Evolutionary conservation across 805 yeast genomes (phyloP).

Genomic region (Wickerhamomyces subpelliculosus): DNA sequence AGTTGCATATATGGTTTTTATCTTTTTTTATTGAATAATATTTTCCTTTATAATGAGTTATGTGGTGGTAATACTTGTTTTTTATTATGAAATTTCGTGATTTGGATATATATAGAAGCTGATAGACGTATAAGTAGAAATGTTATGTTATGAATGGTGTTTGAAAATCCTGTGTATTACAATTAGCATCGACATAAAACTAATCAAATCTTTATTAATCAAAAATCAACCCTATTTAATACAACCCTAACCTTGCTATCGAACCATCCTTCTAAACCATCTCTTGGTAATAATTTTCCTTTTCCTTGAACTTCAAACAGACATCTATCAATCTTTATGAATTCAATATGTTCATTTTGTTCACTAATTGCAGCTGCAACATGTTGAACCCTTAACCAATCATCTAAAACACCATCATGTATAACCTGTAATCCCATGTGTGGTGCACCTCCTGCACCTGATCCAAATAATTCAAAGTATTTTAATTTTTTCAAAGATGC

Average conservation of each 20-base stretch:
- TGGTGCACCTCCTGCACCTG: constrained; percentile 46
- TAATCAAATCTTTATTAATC: too few species aligned
- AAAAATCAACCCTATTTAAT: constrained; percentile 4
- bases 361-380: constrained; percentile 36
- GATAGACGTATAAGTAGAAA: too few species aligned
- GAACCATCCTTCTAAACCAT: constrained; percentile 43
- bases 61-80: too few species aligned
- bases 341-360: constrained; percentile 25
- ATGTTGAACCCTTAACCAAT: constrained; percentile 51
- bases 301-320: constrained; percentile 32
- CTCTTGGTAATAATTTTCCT: constrained; percentile 31
- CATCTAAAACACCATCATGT: constrained; percentile 48
- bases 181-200: too few species aligned
- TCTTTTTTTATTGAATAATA: too few species aligned
- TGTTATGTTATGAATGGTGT: too few species aligned
- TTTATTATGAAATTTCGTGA: too few species aligned
- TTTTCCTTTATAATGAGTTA: too few species aligned
- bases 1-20: too few species aligned
- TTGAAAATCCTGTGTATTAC: too few species aligned
- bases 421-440: constrained; percentile 46
- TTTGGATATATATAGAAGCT: too few species aligned
- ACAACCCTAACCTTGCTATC: constrained; percentile 27
- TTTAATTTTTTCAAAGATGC: constrained; percentile 20
- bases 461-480: constrained; percentile 40
- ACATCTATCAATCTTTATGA: constrained; percentile 42